A percentile compares a stretch with the other conserved stretches of the same genome.
phyloP scores from a whole-genome alignment of 768 basidiomycete species.

The Leucosporidium creatinivorum region DNA sequence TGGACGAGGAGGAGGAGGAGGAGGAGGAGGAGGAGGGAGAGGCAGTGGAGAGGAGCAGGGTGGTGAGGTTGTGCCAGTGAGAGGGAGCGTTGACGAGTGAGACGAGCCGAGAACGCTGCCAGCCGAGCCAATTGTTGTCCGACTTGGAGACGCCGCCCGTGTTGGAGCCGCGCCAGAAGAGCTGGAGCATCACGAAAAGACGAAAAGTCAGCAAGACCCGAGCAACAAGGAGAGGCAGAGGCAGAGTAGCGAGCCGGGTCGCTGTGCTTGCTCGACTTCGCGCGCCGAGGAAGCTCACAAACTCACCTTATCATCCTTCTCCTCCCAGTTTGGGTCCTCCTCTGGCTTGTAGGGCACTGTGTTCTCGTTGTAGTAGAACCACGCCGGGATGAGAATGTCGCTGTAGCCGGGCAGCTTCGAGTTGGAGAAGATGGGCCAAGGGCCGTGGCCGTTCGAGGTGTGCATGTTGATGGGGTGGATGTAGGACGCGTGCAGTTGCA shows the following conservation, averaged over 20 bases:
- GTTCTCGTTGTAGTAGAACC: constrained; percentile 7
- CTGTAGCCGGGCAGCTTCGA: constrained; percentile 5
- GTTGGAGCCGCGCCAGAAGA: constrained; percentile 23
- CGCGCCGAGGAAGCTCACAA: neutral
- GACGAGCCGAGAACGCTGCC: constrained; percentile 14
- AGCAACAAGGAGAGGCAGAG: no score
- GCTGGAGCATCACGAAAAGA: neutral
- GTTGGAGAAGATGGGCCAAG: constrained; percentile 11
- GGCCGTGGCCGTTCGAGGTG: neutral
- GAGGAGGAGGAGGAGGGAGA: neutral
- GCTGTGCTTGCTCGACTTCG: no score
- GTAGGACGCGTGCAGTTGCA: constrained; percentile 8
- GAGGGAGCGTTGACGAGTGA: constrained; percentile 5
- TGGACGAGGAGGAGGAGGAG: neutral
- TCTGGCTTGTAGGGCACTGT: neutral
- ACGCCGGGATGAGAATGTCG: constrained; percentile 16
- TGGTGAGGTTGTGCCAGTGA: constrained; percentile 8
- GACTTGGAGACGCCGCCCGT: constrained; percentile 9
- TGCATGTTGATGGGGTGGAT: constrained; percentile 6
- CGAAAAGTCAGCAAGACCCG: neutral
- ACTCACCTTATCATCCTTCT: constrained; percentile 11
- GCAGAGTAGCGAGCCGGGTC: no score
- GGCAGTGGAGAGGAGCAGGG: neutral
- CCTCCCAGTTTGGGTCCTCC: constrained; percentile 13
- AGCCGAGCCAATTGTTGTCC: constrained; percentile 14